Evolutionary conservation across 768 basidiomycete genomes (phyloP), one percentile per base, ranked within the genome.

Genomic region (Trametes meyenii): DNA sequence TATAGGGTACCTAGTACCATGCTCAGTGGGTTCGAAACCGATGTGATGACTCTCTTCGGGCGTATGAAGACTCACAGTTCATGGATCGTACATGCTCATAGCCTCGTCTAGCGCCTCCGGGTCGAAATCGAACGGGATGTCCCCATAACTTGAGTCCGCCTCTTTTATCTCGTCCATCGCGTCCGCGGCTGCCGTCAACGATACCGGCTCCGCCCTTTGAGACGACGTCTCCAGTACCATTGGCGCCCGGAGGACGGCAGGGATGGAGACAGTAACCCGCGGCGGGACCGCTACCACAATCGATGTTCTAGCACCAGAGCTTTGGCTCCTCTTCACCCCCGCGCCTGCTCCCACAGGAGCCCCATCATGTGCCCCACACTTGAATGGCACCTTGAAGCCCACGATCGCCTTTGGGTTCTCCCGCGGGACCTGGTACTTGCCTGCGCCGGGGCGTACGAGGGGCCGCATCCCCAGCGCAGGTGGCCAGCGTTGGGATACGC

Each of bases 81-180:
- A 46, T 8, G 45, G 19, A 39, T 62, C 52, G 26, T 57, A 50
- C 39, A 42, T 29, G 11, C 56, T 57, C 57, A 58, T 58, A 1
- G 49, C 55, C 39, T 58, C 26, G 16, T 65, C 54, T 12, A 67
- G 14, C 0, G 42, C 51, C 24, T 51, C 49, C 1, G 49, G 29
- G 55, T 66, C 65, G 3, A 62, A 38, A 19, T 63, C 58, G 29
- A 58, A 54, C 46, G 62, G 54, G 13, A 64, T 50, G 33, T 68
- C 64, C 1, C 64, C 67, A 38, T 58, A 67, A 39, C 67, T 68
- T 46, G 67, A 66, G 45, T 68, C 62, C 13, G 67, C 60, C 13
- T 66, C 67, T 39, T 49, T 35, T 23, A 21, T 50, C 35, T 48
- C 58, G 36, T 39, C 49, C 44, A 29, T 51, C 13, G 36, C 49